Conservation (phyloP, 2,329 filamentous ascomycete species). For the Ophioceras dolichostomum region DNA sequence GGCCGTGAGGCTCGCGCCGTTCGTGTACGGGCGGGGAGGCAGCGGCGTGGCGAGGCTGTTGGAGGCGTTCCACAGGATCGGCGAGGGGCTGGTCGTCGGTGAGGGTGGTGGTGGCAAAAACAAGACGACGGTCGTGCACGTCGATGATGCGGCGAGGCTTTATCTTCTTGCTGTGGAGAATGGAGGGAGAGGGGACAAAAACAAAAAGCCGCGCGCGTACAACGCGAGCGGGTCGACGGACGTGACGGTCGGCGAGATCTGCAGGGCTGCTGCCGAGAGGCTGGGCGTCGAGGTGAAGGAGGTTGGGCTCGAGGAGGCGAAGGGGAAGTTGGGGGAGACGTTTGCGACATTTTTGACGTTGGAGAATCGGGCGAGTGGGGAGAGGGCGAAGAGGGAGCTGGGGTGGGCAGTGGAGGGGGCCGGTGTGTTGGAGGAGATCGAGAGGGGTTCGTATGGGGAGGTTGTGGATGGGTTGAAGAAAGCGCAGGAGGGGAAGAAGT, state of each 20-base stretch:
- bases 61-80: neutral
- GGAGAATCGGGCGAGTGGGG: conserved; percentile 19
- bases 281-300: conserved; percentile 12
- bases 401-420: conserved; percentile 22
- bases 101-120: conserved; percentile 3
- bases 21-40: conserved; percentile 29
- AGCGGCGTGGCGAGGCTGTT: conserved; percentile 22
- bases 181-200: conserved; percentile 3
- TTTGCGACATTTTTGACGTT: conserved; percentile 19
- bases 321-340: conserved; percentile 14
- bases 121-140: conserved; percentile 6
- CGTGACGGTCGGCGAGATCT: conserved; percentile 7
- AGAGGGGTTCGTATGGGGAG: conserved; percentile 10
- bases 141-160: conserved; percentile 6
- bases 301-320: conserved; percentile 14
- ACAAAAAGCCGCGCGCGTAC: too few species aligned
- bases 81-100: conserved; percentile 1
- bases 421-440: conserved; percentile 22
- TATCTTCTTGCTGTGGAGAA: conserved; percentile 5
- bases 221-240: conserved; percentile 4
- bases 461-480: neutral
- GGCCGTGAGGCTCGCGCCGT: conserved; percentile 22
- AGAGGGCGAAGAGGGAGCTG: conserved; percentile 23
- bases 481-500: neutral
- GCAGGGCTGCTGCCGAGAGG: conserved; percentile 11